Evolutionary conservation across 352 stramenopile genomes (phyloP).

Genomic region (Globisporangium canariense): DNA sequence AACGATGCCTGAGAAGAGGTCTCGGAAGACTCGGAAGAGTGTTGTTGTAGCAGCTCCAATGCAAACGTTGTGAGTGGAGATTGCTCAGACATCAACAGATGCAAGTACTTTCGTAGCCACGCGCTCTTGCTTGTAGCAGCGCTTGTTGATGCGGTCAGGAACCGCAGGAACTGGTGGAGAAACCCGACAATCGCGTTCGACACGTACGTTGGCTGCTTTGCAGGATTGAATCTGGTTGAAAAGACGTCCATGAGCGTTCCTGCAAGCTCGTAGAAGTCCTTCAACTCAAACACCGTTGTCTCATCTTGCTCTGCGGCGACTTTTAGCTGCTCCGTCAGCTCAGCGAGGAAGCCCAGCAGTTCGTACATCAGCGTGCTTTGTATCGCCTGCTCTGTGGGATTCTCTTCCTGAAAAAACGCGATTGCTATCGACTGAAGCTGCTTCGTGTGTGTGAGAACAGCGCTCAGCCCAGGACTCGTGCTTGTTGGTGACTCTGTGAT

Average conservation of each 20-base stretch:
- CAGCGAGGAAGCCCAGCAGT: conserved; percentile 31
- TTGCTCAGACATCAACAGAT: conserved; percentile 15
- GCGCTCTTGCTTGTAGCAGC: conserved; percentile 7
- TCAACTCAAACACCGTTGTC: neutral
- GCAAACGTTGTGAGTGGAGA: conserved; percentile 29
- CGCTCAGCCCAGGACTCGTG: neutral
- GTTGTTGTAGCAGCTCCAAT: conserved; percentile 22
- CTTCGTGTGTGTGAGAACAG: neutral
- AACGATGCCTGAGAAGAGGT: conserved; percentile 32
- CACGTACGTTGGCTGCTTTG: conserved; percentile 38
- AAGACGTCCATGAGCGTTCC: conserved; percentile 18
- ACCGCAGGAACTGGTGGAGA: conserved; percentile 25
- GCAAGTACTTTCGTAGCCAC: conserved; percentile 25
- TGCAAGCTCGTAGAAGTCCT: conserved; percentile 21
- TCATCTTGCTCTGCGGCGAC: neutral
- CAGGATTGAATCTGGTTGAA: conserved; percentile 20
- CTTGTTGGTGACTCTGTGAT: neutral
- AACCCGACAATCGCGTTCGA: conserved; percentile 36
- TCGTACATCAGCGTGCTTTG: conserved; percentile 3
- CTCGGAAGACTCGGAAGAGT: conserved; percentile 11
- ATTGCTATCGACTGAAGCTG: neutral
- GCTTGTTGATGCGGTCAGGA: conserved; percentile 16
- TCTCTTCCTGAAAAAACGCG: neutral
- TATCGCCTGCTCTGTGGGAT: neutral
- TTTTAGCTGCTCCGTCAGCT: conserved; percentile 21